phyloP scores from a whole-genome alignment of 2,329 filamentous ascomycete species.

The Fusarium dimerum region DNA sequence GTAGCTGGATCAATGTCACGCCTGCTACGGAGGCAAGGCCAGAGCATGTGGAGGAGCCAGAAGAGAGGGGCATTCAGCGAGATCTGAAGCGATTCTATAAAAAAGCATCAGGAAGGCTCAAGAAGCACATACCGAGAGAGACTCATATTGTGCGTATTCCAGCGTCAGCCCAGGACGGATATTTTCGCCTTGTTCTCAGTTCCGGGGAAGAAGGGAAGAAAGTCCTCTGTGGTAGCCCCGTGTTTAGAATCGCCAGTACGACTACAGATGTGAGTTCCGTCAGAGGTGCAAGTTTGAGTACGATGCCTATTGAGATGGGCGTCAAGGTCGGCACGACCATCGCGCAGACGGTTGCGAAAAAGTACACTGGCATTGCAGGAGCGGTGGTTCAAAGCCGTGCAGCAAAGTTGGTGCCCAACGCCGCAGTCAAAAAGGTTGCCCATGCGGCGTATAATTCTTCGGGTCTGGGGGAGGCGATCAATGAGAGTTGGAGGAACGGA shows the following conservation, averaged over 20 bases:
- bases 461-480: conserved; percentile 28
- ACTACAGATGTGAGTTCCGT: conserved; percentile 62
- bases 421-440: conserved; percentile 41
- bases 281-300: conserved; percentile 64
- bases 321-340: conserved; percentile 56
- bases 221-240: conserved; percentile 64
- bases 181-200: conserved; percentile 68
- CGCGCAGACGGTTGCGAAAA: conserved; percentile 45
- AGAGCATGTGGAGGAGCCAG: conserved; percentile 52
- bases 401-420: conserved; percentile 37
- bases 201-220: conserved; percentile 47
- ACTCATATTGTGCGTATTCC: conserved; percentile 68
- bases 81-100: conserved; percentile 66
- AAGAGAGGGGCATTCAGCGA: conserved; percentile 68
- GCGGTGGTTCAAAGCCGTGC: conserved; percentile 43
- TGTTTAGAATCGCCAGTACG: conserved; percentile 69
- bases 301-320: conserved; percentile 66
- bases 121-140: conserved; percentile 57
- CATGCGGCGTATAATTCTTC: conserved; percentile 37
- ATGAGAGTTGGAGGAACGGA: conserved; percentile 39
- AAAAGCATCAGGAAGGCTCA: conserved; percentile 48
- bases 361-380: conserved; percentile 41
- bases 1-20: conserved; percentile 69
- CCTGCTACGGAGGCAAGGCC: conserved; percentile 50
- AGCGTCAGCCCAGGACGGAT: conserved; percentile 63